A percentile compares a stretch with the other conserved stretches of the same genome.
Conservation (phyloP, 2,329 filamentous ascomycete genomes). For the Blastomyces emzantsi region DNA sequence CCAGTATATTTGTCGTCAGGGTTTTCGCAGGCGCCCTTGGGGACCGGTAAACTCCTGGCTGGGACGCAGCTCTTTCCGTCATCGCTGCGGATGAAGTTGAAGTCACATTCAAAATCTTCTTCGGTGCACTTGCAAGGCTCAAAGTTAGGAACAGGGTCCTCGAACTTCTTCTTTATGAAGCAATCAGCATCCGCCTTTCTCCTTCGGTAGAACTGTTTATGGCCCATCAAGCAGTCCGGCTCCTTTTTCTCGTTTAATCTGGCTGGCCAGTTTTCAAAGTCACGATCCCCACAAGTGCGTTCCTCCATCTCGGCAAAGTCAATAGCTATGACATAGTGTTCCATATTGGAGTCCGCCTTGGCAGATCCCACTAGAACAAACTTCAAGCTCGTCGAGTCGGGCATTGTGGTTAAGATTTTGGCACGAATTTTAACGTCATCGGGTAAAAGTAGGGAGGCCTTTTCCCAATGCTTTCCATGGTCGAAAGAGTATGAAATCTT, state of each 20-base stretch:
- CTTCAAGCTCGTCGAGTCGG: slow-evolving; percentile 86
- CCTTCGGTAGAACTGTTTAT: slow-evolving; percentile 76
- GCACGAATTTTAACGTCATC: slow-evolving; percentile 66
- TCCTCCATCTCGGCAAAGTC: slow-evolving; percentile 79
- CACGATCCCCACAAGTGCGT: slow-evolving; percentile 62
- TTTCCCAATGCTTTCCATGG: slow-evolving; percentile 77
- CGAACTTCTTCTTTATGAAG: slow-evolving; percentile 72
- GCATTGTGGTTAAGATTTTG: slow-evolving; percentile 70
- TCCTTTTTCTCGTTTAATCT: slow-evolving; percentile 70
- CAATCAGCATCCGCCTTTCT: slow-evolving; percentile 84
- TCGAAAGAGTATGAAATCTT: slow-evolving; percentile 70
- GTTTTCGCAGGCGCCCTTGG: slow-evolving; percentile 64
- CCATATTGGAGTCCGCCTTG: slow-evolving; percentile 41
- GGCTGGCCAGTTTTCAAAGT: slow-evolving; percentile 85
- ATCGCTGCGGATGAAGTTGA: slow-evolving; percentile 65
- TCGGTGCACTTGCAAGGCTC: slow-evolving; percentile 73
- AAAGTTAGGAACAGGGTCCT: slow-evolving; percentile 61
- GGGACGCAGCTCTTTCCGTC: slow-evolving; percentile 62
- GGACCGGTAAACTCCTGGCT: slow-evolving; percentile 53
- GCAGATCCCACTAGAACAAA: slow-evolving; percentile 66
- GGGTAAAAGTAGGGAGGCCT: slow-evolving; percentile 61
- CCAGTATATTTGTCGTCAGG: slow-evolving; percentile 68
- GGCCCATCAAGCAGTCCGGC: slow-evolving; percentile 88
- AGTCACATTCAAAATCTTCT: slow-evolving; percentile 91
- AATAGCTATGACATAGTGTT: slow-evolving; percentile 61